Conservation (phyloP, 495 filamentous ascomycete genomes). For the Penicillium egyptiacum region DNA sequence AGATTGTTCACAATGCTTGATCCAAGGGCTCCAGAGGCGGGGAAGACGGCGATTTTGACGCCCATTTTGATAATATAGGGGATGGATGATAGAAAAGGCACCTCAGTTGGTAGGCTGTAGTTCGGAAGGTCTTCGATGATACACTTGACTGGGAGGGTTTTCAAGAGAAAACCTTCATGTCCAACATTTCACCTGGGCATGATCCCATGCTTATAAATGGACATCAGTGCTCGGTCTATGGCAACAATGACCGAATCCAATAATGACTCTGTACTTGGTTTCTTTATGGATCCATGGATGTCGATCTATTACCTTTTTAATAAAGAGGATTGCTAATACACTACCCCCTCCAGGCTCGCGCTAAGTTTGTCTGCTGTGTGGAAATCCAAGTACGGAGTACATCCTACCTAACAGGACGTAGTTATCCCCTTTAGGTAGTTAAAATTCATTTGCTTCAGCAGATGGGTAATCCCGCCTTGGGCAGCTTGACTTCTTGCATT, state of each 20-base stretch:
- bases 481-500: background rate
- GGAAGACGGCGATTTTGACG: constrained; percentile 51
- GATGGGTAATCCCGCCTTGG: background rate
- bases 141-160: background rate
- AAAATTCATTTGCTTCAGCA: background rate
- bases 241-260: background rate
- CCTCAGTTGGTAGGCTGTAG: background rate
- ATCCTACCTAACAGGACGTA: background rate
- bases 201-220: constrained; percentile 18
- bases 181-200: background rate
- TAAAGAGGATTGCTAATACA: no score
- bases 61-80: constrained; percentile 15
- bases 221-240: constrained; percentile 5
- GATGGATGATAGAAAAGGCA: background rate
- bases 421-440: background rate
- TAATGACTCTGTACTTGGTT: background rate
- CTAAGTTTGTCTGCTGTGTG: background rate
- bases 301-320: background rate
- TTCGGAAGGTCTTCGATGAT: background rate
- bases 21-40: constrained; percentile 51
- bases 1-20: constrained; percentile 49
- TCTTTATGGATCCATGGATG: background rate
- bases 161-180: background rate
- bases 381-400: background rate
- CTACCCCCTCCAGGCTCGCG: background rate